Evolutionary conservation across 352 stramenopile species (phyloP), one percentile per base, ranked within the genome.

Genomic region (Peronospora destructor): DNA sequence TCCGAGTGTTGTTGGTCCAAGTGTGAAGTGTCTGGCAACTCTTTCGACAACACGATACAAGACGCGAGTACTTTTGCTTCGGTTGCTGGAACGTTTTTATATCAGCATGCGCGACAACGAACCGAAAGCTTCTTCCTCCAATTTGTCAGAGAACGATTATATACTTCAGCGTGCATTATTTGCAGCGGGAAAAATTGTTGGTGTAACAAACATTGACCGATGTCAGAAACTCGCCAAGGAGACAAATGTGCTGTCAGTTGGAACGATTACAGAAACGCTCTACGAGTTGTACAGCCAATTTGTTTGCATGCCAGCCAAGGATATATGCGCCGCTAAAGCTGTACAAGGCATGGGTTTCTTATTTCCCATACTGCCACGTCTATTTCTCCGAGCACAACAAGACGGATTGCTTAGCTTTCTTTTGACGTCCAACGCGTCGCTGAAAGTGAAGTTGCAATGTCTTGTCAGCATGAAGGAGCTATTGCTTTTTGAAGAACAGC

Each of bases 301-400:
- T 44, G 28, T 85, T 32, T 57, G 56, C 10, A 63, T 77, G 14
- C 50, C 53, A 33, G 66, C 69, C 4, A 85, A 75, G 41, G 35
- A 68, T 26, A 39, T 50, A 6, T 89, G 79, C 32, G 61, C 63
- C 12, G 68, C 76, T 17, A 94, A 91, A 61, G 81, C 77, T 50
- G 74, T 89, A 0, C 84, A 92, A 62, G 84, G 77, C 13, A 64
- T 94, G n/a, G 80, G 82, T 0, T 94, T 85, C 34, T 39, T 94
- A 5, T 88, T 91, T 49, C 72, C 73, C 6, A 63, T 73, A 10
- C 68, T 76, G 4, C 82, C 81, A 2, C 67, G 71, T 39, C 55
- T 92, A 4, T 74, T 94, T 33, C 62, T 94, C 13, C 69, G 68
- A 25, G 71, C 80, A 2, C 76, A 92, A 40, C 70, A 92, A 73